phyloP scores from a whole-genome alignment of 2,329 filamentous ascomycete genomes.

The Ceratocystis eucalypticola region DNA sequence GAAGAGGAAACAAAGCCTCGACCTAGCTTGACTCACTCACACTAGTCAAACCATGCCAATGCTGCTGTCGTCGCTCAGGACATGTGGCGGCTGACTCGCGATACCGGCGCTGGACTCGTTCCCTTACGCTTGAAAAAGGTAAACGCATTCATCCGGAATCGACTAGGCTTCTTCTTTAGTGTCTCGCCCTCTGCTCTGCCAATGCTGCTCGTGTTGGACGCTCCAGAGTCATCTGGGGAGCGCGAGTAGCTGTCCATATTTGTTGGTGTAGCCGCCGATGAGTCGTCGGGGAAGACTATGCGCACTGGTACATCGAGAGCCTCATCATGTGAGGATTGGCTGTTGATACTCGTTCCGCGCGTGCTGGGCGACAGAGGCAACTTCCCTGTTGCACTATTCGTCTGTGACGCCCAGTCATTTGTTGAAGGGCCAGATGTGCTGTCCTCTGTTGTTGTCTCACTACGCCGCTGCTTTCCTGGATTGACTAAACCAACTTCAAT shows the following conservation, averaged over 20 bases:
- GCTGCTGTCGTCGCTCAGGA: neutral
- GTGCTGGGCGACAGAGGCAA: conserved; percentile 53
- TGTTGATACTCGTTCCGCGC: conserved; percentile 51
- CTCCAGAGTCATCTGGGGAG: conserved; percentile 16
- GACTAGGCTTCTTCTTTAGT: conserved; percentile 48
- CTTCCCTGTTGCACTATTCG: conserved; percentile 49
- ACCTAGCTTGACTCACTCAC: neutral
- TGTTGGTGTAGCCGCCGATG: conserved; percentile 6
- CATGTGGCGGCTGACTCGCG: conserved; percentile 5
- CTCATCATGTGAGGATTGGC: conserved; percentile 43
- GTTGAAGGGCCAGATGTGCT: conserved; percentile 40
- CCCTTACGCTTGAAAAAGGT: conserved; percentile 44
- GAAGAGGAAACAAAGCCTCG: neutral
- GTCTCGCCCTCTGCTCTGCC: conserved; percentile 36
- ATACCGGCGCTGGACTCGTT: conserved; percentile 19
- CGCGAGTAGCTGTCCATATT: conserved; percentile 15
- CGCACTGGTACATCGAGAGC: conserved; percentile 20
- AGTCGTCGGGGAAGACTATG: conserved; percentile 16
- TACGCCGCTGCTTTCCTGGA: conserved; percentile 40
- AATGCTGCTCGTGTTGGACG: conserved; percentile 31
- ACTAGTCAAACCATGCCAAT: neutral
- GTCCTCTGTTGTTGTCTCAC: conserved; percentile 46
- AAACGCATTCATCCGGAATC: conserved; percentile 50
- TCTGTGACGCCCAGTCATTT: conserved; percentile 49
- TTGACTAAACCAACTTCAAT: conserved; percentile 13